These are phyloP conservation scores for Ascosphaera aggregata DNA, from an alignment of 2,329 filamentous ascomycete genomes.

Conservation along the genomic window DNA sequence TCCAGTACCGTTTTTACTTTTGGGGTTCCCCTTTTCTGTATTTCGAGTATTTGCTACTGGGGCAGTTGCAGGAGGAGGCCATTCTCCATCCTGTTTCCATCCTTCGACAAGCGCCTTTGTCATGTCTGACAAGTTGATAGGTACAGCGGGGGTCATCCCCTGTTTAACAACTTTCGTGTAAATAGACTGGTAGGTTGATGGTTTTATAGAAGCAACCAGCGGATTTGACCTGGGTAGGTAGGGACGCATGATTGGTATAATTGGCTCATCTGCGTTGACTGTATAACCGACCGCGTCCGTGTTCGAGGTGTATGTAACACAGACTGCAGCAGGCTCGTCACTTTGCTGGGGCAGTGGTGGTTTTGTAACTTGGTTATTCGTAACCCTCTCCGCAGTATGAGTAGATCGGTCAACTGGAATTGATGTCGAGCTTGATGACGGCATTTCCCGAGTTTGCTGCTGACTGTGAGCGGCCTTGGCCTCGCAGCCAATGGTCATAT, in stretches of 20 bases:
- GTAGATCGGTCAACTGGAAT: constrained; percentile 6
- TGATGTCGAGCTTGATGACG: constrained; percentile 1
- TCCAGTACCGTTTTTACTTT: background rate
- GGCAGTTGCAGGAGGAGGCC: constrained; percentile 44
- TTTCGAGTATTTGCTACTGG: background rate
- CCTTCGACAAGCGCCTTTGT: constrained; percentile 60
- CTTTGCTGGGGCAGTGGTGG: constrained; percentile 5
- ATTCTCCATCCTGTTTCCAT: constrained; percentile 85
- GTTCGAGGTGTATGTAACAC: background rate
- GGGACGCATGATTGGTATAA: constrained; percentile 50
- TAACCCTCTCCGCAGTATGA: constrained; percentile 19
- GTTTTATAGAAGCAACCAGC: constrained; percentile 53
- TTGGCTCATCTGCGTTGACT: constrained; percentile 26
- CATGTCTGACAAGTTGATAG: constrained; percentile 69
- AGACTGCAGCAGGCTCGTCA: constrained; percentile 9
- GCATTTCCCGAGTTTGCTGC: background rate
- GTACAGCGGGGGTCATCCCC: constrained; percentile 58
- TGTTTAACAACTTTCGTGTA: constrained; percentile 77
- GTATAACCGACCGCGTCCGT: constrained; percentile 12
- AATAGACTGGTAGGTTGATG: constrained; percentile 52
- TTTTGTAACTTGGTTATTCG: constrained; percentile 6
- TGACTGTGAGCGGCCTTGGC: background rate
- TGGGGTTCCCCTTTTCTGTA: background rate
- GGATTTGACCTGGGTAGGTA: constrained; percentile 51
- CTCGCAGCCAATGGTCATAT: background rate